These are phyloP conservation scores for Myxozyma neglecta DNA, from an alignment of 805 yeast genomes.

Conservation along the genomic window DNA sequence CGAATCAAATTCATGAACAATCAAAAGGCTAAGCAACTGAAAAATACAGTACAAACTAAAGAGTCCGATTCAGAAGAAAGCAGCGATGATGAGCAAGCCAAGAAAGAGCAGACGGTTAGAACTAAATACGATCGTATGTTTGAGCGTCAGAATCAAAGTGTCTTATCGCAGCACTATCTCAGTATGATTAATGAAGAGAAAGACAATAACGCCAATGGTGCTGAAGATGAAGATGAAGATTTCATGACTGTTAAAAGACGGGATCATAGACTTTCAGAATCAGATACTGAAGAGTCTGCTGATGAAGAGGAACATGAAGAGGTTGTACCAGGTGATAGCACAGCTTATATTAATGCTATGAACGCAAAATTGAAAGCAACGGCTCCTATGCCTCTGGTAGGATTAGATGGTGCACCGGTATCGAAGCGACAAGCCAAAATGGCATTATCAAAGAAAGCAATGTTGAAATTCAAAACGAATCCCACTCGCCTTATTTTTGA, in stretches of 20 bases:
- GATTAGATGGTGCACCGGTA: constrained; percentile 56
- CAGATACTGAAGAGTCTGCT: constrained; percentile 5
- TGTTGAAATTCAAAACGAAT: constrained; percentile 60
- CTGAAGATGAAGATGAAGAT: constrained; percentile 60
- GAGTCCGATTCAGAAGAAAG: constrained; percentile 48
- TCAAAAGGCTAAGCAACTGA: constrained; percentile 61
- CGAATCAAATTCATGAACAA: constrained; percentile 70
- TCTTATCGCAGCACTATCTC: constrained; percentile 82
- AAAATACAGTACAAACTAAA: constrained; percentile 75
- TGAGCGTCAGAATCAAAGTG: constrained; percentile 89
- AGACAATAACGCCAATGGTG: constrained; percentile 41
- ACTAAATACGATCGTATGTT: constrained; percentile 96
- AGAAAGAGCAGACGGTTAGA: constrained; percentile 52
- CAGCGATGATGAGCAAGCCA: constrained; percentile 60
- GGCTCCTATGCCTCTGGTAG: constrained; percentile 19
- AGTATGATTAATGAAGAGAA: constrained; percentile 58
- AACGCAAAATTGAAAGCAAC: neutral
- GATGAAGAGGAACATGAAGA: constrained; percentile 47
- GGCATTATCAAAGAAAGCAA: constrained; percentile 78
- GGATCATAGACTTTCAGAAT: constrained; percentile 58
- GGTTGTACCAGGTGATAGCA: neutral
- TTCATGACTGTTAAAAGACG: constrained; percentile 77
- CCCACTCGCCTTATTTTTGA: constrained; percentile 84
- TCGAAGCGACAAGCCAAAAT: constrained; percentile 84
- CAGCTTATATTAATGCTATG: neutral